Percentiles rank a stretch among this genome's conserved stretches.
phyloP scores from a whole-genome alignment of 495 filamentous ascomycete species.

The Hypomontagnella submonticulosa region DNA sequence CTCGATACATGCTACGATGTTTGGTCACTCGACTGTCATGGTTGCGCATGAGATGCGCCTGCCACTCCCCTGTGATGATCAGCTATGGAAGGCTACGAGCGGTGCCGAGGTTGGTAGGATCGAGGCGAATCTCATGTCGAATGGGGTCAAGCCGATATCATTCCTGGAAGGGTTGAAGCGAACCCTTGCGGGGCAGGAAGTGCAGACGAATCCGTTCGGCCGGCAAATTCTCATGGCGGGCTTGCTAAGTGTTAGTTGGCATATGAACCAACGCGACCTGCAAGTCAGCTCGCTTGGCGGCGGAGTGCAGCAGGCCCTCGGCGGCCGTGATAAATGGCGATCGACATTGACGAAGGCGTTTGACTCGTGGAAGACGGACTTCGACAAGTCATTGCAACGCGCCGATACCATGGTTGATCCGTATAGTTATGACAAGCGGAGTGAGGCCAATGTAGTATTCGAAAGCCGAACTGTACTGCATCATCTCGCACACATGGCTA shows the following conservation, averaged over 20 bases:
- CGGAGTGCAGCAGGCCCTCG: constrained; percentile 78
- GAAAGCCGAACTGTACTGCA: constrained; percentile 90
- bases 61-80: constrained; percentile 92
- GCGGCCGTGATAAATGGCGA: constrained; percentile 93
- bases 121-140: constrained; percentile 82
- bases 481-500: constrained; percentile 95
- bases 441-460: constrained; percentile 81
- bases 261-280: constrained; percentile 96
- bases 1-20: constrained; percentile 97
- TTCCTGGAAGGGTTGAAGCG: constrained; percentile 93
- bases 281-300: constrained; percentile 89
- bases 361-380: constrained; percentile 94
- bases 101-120: constrained; percentile 88
- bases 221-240: constrained; percentile 97
- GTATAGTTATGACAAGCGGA: constrained; percentile 58
- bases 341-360: constrained; percentile 87
- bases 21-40: constrained; percentile 97
- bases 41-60: constrained; percentile 95
- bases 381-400: constrained; percentile 78
- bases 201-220: constrained; percentile 93
- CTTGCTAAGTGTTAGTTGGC: constrained; percentile 92
- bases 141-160: constrained; percentile 84
- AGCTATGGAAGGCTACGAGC: constrained; percentile 91
- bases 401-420: constrained; percentile 57
- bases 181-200: constrained; percentile 85